Conservation (phyloP, 148 eudicot genomes). For the Silene conica region DNA sequence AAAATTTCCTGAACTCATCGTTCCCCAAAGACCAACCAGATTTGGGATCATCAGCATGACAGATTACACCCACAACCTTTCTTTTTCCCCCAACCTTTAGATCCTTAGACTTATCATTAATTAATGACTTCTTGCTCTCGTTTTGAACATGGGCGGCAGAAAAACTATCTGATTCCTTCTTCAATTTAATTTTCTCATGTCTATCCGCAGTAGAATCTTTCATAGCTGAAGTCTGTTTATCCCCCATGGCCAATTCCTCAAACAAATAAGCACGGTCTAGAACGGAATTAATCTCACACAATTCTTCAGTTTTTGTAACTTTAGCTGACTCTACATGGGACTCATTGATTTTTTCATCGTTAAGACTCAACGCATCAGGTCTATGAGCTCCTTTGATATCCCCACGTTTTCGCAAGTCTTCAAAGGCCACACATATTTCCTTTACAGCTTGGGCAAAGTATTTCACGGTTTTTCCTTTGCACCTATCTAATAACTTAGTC, state of each 20-base stretch:
- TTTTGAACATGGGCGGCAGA: constrained; percentile 4
- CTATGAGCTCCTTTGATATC: constrained; percentile 30
- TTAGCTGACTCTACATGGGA: constrained; percentile 22
- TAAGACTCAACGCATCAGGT: constrained; percentile 27
- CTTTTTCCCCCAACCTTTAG: constrained; percentile 33
- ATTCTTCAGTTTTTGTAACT: constrained; percentile 24
- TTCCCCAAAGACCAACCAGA: constrained; percentile 22
- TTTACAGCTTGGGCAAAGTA: constrained; percentile 73
- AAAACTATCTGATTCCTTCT: not conserved
- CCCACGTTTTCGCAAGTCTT: constrained; percentile 33
- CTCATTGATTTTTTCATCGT: constrained; percentile 35
- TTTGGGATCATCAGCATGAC: constrained; percentile 23
- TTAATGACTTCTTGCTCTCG: constrained; percentile 32
- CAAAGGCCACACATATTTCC: constrained; percentile 82
- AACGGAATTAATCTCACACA: constrained; percentile 15
- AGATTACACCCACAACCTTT: constrained; percentile 24
- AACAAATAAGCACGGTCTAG: constrained; percentile 31
- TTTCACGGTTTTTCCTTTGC: constrained; percentile 70
- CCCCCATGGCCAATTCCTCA: constrained; percentile 34
- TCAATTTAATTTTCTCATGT: constrained; percentile 1
- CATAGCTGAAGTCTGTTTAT: constrained; percentile 19
- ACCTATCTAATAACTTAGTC: constrained; percentile 49
- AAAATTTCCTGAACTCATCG: constrained; percentile 23
- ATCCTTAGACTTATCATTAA: constrained; percentile 31
- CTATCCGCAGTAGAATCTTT: constrained; percentile 13